These are phyloP conservation scores for Pseudocohnilembus persalinus DNA, from an alignment of 169 alveolate genomes.

Conservation along the genomic window DNA sequence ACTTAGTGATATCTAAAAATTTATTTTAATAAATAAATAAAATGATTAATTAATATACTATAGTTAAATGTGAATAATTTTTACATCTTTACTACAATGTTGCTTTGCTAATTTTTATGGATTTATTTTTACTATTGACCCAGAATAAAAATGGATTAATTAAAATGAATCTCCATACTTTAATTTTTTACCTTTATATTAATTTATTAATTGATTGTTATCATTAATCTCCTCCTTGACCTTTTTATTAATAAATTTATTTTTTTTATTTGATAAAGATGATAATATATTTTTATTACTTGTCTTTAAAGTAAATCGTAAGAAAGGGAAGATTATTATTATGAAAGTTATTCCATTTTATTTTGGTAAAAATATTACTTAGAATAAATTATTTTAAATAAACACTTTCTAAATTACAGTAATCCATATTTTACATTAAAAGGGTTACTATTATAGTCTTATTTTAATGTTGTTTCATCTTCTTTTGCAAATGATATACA, in stretches of 20 bases:
- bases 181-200: neutral
- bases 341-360: neutral
- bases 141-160: neutral
- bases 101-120: neutral
- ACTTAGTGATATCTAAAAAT: too few relatives aligned
- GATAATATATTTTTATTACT: neutral
- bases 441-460: neutral
- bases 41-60: too few relatives aligned
- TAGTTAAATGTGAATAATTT: too few relatives aligned
- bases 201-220: neutral
- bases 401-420: neutral
- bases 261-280: neutral
- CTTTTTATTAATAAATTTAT: neutral
- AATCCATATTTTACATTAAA: neutral
- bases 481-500: neutral
- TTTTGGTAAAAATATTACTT: too few relatives aligned
- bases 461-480: neutral
- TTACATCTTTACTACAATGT: neutral
- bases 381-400: neutral
- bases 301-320: neutral
- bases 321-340: neutral
- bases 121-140: neutral
- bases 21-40: too few relatives aligned
- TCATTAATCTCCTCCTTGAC: neutral
- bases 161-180: neutral